These are phyloP conservation scores for Carallia pectinifolia DNA, from an alignment of 345 rosid species.

Conservation along the genomic window DNA sequence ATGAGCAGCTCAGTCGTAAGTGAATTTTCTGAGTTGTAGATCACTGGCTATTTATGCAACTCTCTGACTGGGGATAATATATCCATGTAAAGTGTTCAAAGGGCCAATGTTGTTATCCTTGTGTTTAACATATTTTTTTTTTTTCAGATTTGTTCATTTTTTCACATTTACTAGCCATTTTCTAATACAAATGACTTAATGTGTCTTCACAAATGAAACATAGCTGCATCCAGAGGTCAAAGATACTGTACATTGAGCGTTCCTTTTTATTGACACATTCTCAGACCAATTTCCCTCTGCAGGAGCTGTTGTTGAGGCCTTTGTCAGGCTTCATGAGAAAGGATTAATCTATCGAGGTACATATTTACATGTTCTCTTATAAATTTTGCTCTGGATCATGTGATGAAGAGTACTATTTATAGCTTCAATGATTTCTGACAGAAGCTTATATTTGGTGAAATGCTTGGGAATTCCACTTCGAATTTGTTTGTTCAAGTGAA, in stretches of 20 bases:
- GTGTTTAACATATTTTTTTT: background rate
- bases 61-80: background rate
- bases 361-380: background rate
- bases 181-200: no score
- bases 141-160: no score
- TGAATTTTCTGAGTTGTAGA: slow-evolving; percentile 41
- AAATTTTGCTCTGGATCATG: background rate
- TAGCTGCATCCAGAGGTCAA: no score
- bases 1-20: slow-evolving; percentile 99
- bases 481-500: background rate
- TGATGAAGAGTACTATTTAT: background rate
- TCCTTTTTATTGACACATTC: slow-evolving; percentile 13
- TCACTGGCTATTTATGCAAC: slow-evolving; percentile 6
- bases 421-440: background rate
- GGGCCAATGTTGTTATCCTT: background rate
- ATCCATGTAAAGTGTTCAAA: slow-evolving; percentile 1
- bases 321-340: slow-evolving; percentile 86
- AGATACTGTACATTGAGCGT: no score
- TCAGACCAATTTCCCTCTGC: slow-evolving; percentile 34
- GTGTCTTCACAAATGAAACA: no score
- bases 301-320: slow-evolving; percentile 94
- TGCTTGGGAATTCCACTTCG: background rate
- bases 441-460: background rate
- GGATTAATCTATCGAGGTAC: slow-evolving; percentile 94
- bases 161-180: no score